These are phyloP conservation scores for Geotrichum phurueaensis DNA, from an alignment of 1,139 yeast species.

Conservation along the genomic window DNA sequence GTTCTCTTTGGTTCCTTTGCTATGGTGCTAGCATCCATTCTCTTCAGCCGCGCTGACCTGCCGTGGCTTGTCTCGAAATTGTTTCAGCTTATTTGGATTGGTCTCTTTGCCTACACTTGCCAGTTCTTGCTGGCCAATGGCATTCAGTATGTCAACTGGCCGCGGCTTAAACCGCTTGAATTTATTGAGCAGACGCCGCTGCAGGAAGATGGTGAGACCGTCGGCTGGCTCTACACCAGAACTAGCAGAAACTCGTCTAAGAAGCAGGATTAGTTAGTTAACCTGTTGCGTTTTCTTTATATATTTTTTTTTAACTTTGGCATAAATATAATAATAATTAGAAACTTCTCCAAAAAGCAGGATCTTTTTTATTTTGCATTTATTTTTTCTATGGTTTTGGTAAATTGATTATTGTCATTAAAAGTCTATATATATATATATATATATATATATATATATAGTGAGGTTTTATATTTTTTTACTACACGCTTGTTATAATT, in stretches of 20 bases:
- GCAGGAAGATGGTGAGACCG: slow-evolving; percentile 40
- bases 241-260: not conserved
- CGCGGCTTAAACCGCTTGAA: slow-evolving; percentile 56
- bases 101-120: slow-evolving; percentile 40
- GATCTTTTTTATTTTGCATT: not conserved
- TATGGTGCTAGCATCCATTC: slow-evolving; percentile 58
- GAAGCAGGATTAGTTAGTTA: not conserved
- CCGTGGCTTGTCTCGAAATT: slow-evolving; percentile 53
- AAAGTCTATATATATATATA: no score
- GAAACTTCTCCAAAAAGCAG: no score
- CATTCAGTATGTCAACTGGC: slow-evolving; percentile 93
- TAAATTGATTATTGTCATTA: no score
- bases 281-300: not conserved
- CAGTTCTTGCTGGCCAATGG: slow-evolving; percentile 59
- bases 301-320: not conserved
- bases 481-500: no score
- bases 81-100: slow-evolving; percentile 54
- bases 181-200: slow-evolving; percentile 44
- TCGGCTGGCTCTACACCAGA: slow-evolving; percentile 34
- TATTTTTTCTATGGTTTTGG: no score
- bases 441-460: no score
- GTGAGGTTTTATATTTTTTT: no score
- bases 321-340: not conserved
- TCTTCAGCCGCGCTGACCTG: slow-evolving; percentile 55
- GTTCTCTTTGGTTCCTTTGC: slow-evolving; percentile 66